Evolutionary conservation across 2,329 filamentous ascomycete species (phyloP).

Genomic region (Diaporthe nobilis): DNA sequence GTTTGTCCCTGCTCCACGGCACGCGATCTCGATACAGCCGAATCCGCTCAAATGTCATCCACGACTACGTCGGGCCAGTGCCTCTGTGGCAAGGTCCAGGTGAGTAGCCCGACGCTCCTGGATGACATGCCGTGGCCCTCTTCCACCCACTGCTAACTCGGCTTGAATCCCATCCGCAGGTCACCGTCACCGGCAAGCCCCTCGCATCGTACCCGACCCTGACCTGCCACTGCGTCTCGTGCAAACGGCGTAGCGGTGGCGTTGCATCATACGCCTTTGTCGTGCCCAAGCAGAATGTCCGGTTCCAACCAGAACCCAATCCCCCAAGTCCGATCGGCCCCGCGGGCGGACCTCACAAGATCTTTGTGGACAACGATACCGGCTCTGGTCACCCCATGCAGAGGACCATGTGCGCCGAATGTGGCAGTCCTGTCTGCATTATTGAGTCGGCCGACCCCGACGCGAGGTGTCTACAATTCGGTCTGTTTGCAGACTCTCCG

Average conservation of each 20-base stretch:
- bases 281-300: constrained; percentile 38
- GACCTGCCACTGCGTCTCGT: constrained; percentile 39
- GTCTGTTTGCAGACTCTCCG: constrained; percentile 33
- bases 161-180: background rate
- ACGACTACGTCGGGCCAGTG: constrained; percentile 33
- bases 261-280: constrained; percentile 40
- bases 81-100: constrained; percentile 40
- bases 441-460: constrained; percentile 33
- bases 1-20: too few relatives aligned
- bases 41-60: constrained; percentile 1
- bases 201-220: constrained; percentile 37
- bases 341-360: constrained; percentile 24
- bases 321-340: background rate
- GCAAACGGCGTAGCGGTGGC: constrained; percentile 39
- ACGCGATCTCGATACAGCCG: background rate
- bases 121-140: background rate
- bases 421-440: constrained; percentile 39
- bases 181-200: constrained; percentile 35
- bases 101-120: background rate
- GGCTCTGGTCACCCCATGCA: constrained; percentile 39
- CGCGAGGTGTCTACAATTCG: constrained; percentile 37
- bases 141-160: background rate
- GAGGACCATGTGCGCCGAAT: constrained; percentile 41
- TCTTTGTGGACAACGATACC: constrained; percentile 37
- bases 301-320: constrained; percentile 13